A percentile compares a stretch with the other conserved stretches of the same genome.
These are phyloP conservation scores for Anaeromyces robustus DNA, from an alignment of 192 early-diverging fungal species.

Conservation along the genomic window DNA sequence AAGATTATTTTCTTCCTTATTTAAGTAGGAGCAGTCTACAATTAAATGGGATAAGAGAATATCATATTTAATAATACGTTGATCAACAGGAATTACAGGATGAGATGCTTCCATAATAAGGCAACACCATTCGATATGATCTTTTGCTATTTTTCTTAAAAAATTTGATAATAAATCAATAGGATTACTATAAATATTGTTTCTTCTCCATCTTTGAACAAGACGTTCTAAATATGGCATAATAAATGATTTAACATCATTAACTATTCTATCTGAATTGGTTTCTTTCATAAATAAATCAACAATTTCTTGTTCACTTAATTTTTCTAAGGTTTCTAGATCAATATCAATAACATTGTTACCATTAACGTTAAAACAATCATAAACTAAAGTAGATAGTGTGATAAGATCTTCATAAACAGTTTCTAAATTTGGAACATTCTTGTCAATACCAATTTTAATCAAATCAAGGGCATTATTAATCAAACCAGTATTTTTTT, in stretches of 20 bases:
- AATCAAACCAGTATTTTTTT: slow-evolving; percentile 26
- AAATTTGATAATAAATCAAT: background rate
- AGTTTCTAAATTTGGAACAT: slow-evolving; percentile 27
- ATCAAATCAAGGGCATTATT: slow-evolving; percentile 35
- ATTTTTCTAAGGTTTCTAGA: slow-evolving; percentile 15
- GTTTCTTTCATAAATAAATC: background rate
- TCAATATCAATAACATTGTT: slow-evolving; percentile 6
- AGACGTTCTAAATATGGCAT: slow-evolving; percentile 1
- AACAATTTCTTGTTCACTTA: background rate
- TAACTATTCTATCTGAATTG: background rate
- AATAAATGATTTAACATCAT: background rate
- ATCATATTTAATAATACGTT: background rate
- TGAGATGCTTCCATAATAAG: background rate
- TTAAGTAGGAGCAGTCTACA: background rate
- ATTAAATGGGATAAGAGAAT: background rate
- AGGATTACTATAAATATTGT: background rate
- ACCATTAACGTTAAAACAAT: slow-evolving; percentile 20
- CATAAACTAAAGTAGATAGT: slow-evolving; percentile 38
- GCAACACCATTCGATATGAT: background rate
- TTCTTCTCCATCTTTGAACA: slow-evolving; percentile 17
- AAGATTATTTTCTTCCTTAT: background rate
- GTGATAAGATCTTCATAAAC: slow-evolving; percentile 38
- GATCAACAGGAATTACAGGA: background rate
- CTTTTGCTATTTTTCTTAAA: background rate
- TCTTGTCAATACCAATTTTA: slow-evolving; percentile 24